A percentile compares a stretch with the other conserved stretches of the same genome.
Conservation (phyloP, 169 alveolate genomes). For the Plasmodium blacklocki region DNA sequence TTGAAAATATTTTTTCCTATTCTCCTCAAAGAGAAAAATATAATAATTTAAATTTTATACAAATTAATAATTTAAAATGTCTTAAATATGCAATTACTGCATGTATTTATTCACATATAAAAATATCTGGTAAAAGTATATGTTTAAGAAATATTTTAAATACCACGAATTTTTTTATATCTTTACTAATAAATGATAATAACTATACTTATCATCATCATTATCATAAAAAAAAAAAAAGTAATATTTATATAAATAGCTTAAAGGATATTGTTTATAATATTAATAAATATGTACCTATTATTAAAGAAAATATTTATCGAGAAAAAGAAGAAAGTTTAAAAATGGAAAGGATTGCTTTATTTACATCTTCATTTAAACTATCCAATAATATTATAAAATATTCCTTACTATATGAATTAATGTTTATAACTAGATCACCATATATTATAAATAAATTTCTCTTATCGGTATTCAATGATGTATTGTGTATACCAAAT, state of each 20-base stretch:
- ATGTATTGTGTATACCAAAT: conserved; percentile 55
- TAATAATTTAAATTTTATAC: conserved; percentile 3
- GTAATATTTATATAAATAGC: conserved; percentile 5
- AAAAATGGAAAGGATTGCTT: conserved; percentile 50
- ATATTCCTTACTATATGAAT: conserved; percentile 51
- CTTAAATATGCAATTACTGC: conserved; percentile 68
- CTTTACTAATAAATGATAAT: conserved; percentile 9
- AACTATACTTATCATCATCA: background rate
- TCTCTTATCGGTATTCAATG: conserved; percentile 69
- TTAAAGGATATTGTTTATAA: background rate
- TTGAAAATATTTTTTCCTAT: conserved; percentile 29
- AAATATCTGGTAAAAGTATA: conserved; percentile 19
- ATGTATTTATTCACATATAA: conserved; percentile 53
- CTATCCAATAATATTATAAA: conserved; percentile 34
- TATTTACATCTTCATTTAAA: conserved; percentile 38
- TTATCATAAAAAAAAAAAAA: background rate
- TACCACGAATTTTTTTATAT: conserved; percentile 36
- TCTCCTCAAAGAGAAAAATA: background rate
- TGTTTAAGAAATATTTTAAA: conserved; percentile 58
- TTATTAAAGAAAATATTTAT: conserved; percentile 46
- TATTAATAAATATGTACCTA: conserved; percentile 41
- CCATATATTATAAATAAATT: conserved; percentile 66
- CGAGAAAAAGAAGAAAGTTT: conserved; percentile 59
- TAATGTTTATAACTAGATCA: conserved; percentile 69
- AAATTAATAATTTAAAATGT: conserved; percentile 13